Base-by-base conservation (phyloP, 2,329 filamentous ascomycete genomes). In the Paraphaeosphaeria minitans region DNA sequence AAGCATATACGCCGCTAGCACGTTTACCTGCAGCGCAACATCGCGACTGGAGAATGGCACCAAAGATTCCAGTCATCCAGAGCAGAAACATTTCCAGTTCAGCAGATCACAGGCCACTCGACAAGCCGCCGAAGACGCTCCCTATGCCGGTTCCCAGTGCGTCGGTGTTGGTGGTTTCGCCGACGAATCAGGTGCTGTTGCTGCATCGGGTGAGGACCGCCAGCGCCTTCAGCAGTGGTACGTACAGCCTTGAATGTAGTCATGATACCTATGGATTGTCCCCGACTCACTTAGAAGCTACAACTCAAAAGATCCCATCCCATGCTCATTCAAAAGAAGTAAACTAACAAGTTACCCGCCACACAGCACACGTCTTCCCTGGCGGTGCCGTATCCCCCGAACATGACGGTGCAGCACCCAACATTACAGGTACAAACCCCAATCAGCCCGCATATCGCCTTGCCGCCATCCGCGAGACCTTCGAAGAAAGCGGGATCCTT, bases 401-500 rank as follows among this genome's bases (percentile, higher is more conserved):
- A 21, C 92, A 97, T 69, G 94, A 98, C 67, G 93, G 91, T 33
- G 67, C 75, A 21, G 79, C 83, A 13, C 82, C 86, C 0, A 76
- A 71, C 77, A 0, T 82, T 82, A 16, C 81, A 86, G 29, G 76
- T 80, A 0, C 79, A 77, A 10, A 80, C 68, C 75, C 81, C 12
- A 93, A 97, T 73, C 87, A 87, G 0, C 79, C 81, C 0, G 84
- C 87, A 3, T 97, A 97, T 72, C 83, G 93, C n/a, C 78, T 91
- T 37, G 93, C 89, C 6, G 95, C 93, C 0, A 86, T 98, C 24
- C 84, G 95, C 7, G 95, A 98, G 80, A 92, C 92, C 0, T 98
- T 98, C 72, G 95, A 99, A 75, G 95, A 98, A 79, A 93, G 91
- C 64, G 95, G 95, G 0, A 92, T 97, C 55, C 78, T 98, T 27